Base-by-base conservation (phyloP, 192 early-diverging fungal species). In the Martensiomyces pterosporus region DNA sequence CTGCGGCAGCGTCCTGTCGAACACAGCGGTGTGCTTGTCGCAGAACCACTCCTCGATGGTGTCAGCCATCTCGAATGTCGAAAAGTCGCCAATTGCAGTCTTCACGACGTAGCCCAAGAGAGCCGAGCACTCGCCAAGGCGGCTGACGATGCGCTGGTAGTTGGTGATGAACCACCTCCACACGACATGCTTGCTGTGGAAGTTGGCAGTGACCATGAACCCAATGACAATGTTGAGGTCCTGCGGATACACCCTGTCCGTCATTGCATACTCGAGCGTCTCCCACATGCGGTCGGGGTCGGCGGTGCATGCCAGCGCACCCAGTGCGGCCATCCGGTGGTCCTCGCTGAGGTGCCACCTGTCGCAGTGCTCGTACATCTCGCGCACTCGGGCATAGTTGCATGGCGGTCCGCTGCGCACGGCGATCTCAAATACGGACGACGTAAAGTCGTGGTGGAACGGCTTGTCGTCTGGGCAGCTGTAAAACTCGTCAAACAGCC, bases 1-100 rank as follows among this genome's bases (percentile, higher is more conserved):
- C 75, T 90, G 88, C 24, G 78, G 78, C 44, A 90, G 73, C 8
- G 82, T 72, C 13, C 77, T 60, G 49, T 79, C 67, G 45, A 77
- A 67, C 13, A 57, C 67, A 21, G 66, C 66, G 8, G 64, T 69
- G 51, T 70, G 76, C 58, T 83, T 79, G 26, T 68, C 75, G 4
- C 48, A 57, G 39, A 81, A 81, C 59, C 78, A 83, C 3, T 52
- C 47, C 39, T 83, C 68, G 36, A 83, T 65, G 51, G 77, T 70
- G 24, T 70, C 64, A 0, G 72, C 69, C 67, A 80, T 80, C 15
- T 75, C 67, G 1, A 48, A 13, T 0, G 81, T 70, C 10, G 69
- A 63, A 64, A 82, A 83, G 32, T 80, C 78, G 19, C 73, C 53
- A 15, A 80, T 71, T 25, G 82, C 80, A 39, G 82, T 82, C 44